A percentile compares a stretch with the other conserved stretches of the same genome.
phyloP scores from a whole-genome alignment of 2,329 filamentous ascomycete genomes.

The Capronia epimyces region DNA sequence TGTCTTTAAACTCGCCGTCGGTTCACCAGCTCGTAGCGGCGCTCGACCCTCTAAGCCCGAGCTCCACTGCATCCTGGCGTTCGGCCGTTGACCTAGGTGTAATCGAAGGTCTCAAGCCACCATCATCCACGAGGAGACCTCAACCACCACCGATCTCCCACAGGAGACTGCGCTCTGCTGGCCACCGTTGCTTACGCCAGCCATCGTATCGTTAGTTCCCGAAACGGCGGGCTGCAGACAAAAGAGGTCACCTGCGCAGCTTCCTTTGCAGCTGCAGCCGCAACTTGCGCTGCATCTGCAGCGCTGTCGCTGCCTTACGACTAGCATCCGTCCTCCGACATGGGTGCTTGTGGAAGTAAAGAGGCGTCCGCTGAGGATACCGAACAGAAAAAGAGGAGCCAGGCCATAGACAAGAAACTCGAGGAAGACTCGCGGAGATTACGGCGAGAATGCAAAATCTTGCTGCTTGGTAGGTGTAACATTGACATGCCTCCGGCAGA shows the following conservation, averaged over 20 bases:
- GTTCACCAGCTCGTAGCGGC: neutral
- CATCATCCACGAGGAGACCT: conserved; percentile 3
- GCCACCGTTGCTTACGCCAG: conserved; percentile 1
- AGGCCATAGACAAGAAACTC: conserved; percentile 86
- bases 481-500: conserved; percentile 5
- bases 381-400: conserved; percentile 93
- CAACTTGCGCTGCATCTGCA: conserved; percentile 25
- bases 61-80: neutral
- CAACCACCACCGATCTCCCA: neutral
- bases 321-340: conserved; percentile 38
- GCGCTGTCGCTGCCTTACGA: conserved; percentile 19
- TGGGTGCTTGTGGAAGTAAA: conserved; percentile 92
- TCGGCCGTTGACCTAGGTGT: conserved; percentile 12
- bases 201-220: conserved; percentile 20
- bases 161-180: conserved; percentile 8
- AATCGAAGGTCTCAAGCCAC: conserved; percentile 8
- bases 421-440: conserved; percentile 92
- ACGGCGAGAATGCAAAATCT: conserved; percentile 97
- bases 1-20: neutral
- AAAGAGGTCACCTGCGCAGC: conserved; percentile 20
- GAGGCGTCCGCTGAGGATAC: conserved; percentile 67
- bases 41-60: neutral
- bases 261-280: conserved; percentile 25
- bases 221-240: conserved; percentile 21
- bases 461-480: conserved; percentile 70